phyloP scores from a whole-genome alignment of 2,329 filamentous ascomycete genomes.

The Botryotinia narcissicola region DNA sequence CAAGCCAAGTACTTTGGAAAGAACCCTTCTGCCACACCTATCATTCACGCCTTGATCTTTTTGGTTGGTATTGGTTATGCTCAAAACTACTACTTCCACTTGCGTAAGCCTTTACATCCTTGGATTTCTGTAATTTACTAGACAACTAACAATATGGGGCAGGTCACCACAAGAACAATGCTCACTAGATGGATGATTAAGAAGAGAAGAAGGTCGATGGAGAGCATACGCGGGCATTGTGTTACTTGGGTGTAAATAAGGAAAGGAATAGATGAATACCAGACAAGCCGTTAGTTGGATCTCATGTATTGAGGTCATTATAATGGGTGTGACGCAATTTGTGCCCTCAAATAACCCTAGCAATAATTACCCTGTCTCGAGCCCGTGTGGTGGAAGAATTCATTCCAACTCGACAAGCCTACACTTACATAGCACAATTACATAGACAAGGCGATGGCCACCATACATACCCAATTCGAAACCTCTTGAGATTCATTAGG shows the following conservation, averaged over 20 bases:
- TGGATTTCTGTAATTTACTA: not conserved
- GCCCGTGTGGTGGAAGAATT: not conserved
- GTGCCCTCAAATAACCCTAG: not conserved
- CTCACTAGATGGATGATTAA: conserved; percentile 65
- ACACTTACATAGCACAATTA: not conserved
- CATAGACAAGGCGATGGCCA: not conserved
- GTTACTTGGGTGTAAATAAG: conserved; percentile 36
- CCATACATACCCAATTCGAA: not conserved
- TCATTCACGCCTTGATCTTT: conserved; percentile 79
- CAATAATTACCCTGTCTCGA: not conserved
- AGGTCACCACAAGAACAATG: conserved; percentile 99
- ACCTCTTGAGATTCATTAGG: not conserved
- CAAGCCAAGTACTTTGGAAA: conserved; percentile 92
- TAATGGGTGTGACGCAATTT: conserved; percentile 9
- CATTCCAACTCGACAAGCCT: not conserved
- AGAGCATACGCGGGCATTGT: conserved; percentile 12
- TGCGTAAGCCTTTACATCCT: conserved; percentile 65
- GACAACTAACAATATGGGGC: conserved; percentile 30
- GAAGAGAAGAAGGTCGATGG: not conserved
- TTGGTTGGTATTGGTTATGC: conserved; percentile 84
- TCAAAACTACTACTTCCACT: conserved; percentile 99
- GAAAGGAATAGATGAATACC: conserved; percentile 27
- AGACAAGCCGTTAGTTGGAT: conserved; percentile 15
- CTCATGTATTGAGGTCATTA: not conserved
- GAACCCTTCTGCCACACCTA: conserved; percentile 80